These are phyloP conservation scores for Leccinum broughii DNA, from an alignment of 768 basidiomycete species.

Conservation along the genomic window DNA sequence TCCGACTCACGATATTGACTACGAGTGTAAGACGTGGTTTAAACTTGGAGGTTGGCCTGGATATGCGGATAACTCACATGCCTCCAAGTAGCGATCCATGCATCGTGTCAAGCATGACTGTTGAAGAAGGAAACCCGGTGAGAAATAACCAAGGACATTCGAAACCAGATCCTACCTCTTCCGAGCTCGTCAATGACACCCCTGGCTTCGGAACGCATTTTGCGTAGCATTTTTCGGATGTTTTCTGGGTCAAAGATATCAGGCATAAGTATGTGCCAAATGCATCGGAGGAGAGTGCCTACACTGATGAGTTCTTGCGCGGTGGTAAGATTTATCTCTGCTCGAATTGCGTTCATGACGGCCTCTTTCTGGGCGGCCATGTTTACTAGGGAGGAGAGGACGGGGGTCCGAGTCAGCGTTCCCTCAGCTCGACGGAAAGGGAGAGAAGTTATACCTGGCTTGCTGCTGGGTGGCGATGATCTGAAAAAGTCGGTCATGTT, in stretches of 20 bases:
- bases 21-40: conserved; percentile 3
- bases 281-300: conserved; percentile 3
- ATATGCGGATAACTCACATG: conserved; percentile 54
- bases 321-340: conserved; percentile 70
- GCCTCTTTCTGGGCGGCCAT: conserved; percentile 40
- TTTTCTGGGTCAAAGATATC: conserved; percentile 50
- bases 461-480: conserved; percentile 31
- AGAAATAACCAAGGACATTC: background rate
- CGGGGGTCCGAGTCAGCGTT: background rate
- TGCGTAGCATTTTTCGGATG: conserved; percentile 72
- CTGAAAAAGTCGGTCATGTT: conserved; percentile 58
- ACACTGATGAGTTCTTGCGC: conserved; percentile 85
- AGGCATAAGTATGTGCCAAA: background rate
- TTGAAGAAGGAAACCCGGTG: background rate
- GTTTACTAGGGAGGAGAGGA: conserved; percentile 36
- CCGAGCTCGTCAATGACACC: conserved; percentile 63
- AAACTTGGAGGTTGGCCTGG: conserved; percentile 1
- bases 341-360: conserved; percentile 62
- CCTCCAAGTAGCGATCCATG: conserved; percentile 82
- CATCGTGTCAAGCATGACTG: conserved; percentile 77
- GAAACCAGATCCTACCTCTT: conserved; percentile 53
- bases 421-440: background rate
- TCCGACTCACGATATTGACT: conserved; percentile 79
- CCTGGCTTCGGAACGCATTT: conserved; percentile 81
- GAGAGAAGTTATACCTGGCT: conserved; percentile 23